These are phyloP conservation scores for Heliosperma pusillum DNA, from an alignment of 148 eudicot genomes.

Conservation along the genomic window DNA sequence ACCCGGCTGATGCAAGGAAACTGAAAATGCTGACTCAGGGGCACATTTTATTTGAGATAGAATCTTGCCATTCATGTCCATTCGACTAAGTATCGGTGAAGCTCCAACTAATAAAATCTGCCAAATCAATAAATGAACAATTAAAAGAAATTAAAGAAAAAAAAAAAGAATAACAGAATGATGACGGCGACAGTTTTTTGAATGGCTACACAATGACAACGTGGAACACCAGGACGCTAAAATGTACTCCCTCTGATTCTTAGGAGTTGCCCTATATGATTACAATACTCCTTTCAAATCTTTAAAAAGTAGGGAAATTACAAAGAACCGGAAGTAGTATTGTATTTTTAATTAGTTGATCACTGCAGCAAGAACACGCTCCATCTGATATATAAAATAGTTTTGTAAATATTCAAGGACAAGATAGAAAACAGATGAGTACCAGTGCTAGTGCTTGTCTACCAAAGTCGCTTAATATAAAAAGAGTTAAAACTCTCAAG, in stretches of 20 bases:
- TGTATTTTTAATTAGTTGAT: not conserved
- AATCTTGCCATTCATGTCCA: constrained; percentile 73
- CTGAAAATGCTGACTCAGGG: constrained; percentile 81
- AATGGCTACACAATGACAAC: not conserved
- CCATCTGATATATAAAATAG: not conserved
- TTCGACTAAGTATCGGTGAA: constrained; percentile 71
- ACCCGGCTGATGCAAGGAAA: constrained; percentile 73
- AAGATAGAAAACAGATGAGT: not conserved
- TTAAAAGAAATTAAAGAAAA: not conserved
- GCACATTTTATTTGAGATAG: constrained; percentile 85
- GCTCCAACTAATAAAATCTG: constrained; percentile 96
- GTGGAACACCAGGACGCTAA: not conserved
- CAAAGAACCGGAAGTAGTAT: too few species aligned
- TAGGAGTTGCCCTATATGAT: too few species aligned
- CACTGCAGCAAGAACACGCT: not conserved
- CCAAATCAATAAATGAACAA: constrained; percentile 9
- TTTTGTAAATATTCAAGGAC: not conserved
- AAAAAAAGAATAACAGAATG: not conserved
- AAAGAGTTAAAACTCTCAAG: not conserved
- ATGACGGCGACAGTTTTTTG: not conserved
- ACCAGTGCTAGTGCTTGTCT: not conserved
- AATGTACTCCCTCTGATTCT: too few species aligned
- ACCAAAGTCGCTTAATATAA: not conserved
- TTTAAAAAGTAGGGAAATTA: too few species aligned
- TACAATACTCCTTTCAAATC: too few species aligned